Base-by-base conservation (phyloP, 140 eudicot genomes). In the Bidens hawaiensis region DNA sequence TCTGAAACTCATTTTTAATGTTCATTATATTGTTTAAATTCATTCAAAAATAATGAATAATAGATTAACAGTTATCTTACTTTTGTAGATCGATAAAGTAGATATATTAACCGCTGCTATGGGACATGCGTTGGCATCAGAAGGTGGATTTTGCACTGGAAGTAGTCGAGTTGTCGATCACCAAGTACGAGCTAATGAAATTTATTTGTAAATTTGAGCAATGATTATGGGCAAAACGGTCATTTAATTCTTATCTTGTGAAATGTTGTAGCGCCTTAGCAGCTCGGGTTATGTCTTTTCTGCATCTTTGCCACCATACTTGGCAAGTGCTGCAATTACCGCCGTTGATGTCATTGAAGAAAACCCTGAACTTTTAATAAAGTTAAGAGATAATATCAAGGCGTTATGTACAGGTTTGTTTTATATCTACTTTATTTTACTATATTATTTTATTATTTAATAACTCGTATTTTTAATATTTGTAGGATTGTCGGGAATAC, bases 121-220 rank as follows among this genome's bases (percentile, higher is more conserved):
- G 99, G 99, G 99, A 65, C 86, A 88, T 72, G 89, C 99, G 22
- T 75, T 91, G 78, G 96, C 96, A 36, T 75, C 99, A 34, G 99
- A 91, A 77, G 99, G 99, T 36, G 99, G 99, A 57, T 93, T 91
- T 38, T 91, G 96, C 74, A 87, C 99, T 6, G 99, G 99, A 45
- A 91, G 85, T 82, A 62, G 79, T 45, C 63, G 99, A 81, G 95
- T 82, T 64, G 85, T 91, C 68, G 99, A 87, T 55, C 99, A 91
- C 78, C 99, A 91, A 68, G 99, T 87, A 81, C 24, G 81, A 12
- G n/a, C 23, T 0, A 9, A 22, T 49, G 30, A 49, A 15, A 18
- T 7, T 47, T 47, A 47, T 33, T 1, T 55, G 13, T 47, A 17
- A 6, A n/a, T n/a, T n/a, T n/a, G n/a, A n/a, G n/a, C 4, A 6